Base-by-base conservation (phyloP, 305 asterid genomes). In the Andrographis paniculata region DNA sequence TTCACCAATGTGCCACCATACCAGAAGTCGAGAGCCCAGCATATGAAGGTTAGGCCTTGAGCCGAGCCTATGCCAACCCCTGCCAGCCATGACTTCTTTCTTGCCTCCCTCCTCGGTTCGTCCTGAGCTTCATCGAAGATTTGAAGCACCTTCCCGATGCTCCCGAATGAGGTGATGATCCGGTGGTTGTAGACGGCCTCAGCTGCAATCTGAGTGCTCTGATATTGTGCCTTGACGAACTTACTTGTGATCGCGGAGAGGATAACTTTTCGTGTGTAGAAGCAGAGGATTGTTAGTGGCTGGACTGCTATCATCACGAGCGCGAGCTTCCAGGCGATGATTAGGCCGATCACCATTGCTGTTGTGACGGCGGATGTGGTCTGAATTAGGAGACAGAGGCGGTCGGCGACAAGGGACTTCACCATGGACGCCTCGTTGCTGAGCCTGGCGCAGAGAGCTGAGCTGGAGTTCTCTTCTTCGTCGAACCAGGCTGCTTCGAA, bases 11-110 rank as follows among this genome's bases (percentile, higher is more conserved):
- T 83, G 12, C 96, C 96, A 14, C 94, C 96, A 45, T 78, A 80
- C 96, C 96, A 86, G 17, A 86, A 82, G 30, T 86, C 96, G 40
- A 86, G 59, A 14, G 96, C 96, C 96, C 96, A 82, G 53, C 89
- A 69, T 19, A 86, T 79, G 56, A 82, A 86, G 3, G 93, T 77
- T 15, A 86, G 63, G 14, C 96, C 92, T 20, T 86, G 96, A 30
- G 96, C 96, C 15, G 93, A 86, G 12, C 94, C 96, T 11, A 82
- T 82, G 6, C 94, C 94, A 0, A 72, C 53, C 28, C 94, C 94
- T 0, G 94, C 96, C 1, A 87, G 69, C 77, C 80, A 80, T 6
- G 96, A 68, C 45, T 87, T 87, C 75, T 74, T 82, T n/a, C 67
- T 66, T 0, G 88, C 95, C 69, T 82, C 88, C 62, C 62, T 79